phyloP scores from a whole-genome alignment of 768 basidiomycete genomes.

The Thelephora aurantiotincta region DNA sequence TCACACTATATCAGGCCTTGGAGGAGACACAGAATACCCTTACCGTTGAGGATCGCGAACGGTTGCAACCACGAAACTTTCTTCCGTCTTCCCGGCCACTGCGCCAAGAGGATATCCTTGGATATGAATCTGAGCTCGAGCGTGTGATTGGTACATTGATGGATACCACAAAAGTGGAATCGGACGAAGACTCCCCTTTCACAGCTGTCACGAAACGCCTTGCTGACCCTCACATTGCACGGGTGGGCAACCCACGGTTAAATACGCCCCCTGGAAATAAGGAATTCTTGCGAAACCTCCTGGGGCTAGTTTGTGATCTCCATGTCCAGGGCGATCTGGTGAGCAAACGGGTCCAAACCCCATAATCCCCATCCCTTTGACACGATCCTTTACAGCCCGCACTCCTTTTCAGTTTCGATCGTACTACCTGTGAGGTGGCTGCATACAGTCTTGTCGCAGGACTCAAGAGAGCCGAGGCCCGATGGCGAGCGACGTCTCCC shows the following conservation, averaged over 20 bases:
- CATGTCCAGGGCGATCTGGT: slow-evolving; percentile 40
- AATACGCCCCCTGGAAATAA: slow-evolving; percentile 19
- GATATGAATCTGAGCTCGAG: slow-evolving; percentile 44
- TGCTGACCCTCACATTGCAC: slow-evolving; percentile 22
- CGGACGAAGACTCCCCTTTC: slow-evolving; percentile 15
- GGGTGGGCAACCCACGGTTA: slow-evolving; percentile 12
- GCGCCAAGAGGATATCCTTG: slow-evolving; percentile 44
- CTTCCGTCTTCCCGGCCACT: slow-evolving; percentile 28
- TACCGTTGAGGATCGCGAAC: slow-evolving; percentile 13
- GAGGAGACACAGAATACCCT: slow-evolving; percentile 3
- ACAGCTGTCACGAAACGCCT: slow-evolving; percentile 25
- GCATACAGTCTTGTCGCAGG: slow-evolving; percentile 21
- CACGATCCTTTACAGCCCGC: slow-evolving; percentile 31
- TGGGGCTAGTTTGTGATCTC: slow-evolving; percentile 42
- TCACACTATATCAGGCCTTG: slow-evolving; percentile 37
- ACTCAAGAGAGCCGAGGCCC: slow-evolving; percentile 29
- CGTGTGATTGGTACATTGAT: slow-evolving; percentile 23
- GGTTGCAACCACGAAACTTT: slow-evolving; percentile 29
- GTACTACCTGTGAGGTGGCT: slow-evolving; percentile 42
- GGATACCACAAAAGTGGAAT: slow-evolving; percentile 20
- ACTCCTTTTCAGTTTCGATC: slow-evolving; percentile 54
- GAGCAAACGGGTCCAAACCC: neutral
- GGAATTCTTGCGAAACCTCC: slow-evolving; percentile 28
- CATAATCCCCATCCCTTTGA: neutral
- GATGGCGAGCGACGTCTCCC: slow-evolving; percentile 31